Evolutionary conservation across 2,329 filamentous ascomycete species (phyloP).

Genomic region (Pyricularia pennisetigena): DNA sequence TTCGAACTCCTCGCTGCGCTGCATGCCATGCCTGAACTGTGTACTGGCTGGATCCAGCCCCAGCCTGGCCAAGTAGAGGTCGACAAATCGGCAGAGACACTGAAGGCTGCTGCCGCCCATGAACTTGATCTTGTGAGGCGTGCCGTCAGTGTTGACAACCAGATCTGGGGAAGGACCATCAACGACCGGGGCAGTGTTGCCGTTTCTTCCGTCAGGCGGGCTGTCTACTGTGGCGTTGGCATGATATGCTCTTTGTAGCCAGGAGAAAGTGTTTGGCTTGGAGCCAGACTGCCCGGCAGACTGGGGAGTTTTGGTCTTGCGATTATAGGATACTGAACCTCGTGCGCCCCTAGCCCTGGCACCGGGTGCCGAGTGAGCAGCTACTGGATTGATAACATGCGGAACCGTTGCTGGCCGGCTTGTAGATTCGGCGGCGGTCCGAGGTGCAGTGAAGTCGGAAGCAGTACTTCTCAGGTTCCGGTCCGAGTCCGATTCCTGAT

Average conservation of each 20-base stretch:
- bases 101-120: slow-evolving; percentile 15
- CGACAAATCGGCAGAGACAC: slow-evolving; percentile 14
- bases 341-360: not conserved
- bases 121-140: slow-evolving; percentile 10
- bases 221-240: not conserved
- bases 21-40: not conserved
- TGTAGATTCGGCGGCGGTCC: not conserved
- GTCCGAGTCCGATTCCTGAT: not conserved
- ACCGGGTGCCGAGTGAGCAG: too few relatives aligned
- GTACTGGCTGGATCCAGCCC: not conserved
- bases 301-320: not conserved
- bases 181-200: not conserved
- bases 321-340: not conserved
- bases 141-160: slow-evolving; percentile 15
- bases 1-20: not conserved
- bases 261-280: not conserved
- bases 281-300: not conserved
- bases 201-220: not conserved
- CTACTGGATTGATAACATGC: not conserved
- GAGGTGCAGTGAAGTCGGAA: not conserved
- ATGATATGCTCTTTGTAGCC: not conserved
- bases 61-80: slow-evolving; percentile 11
- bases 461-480: not conserved
- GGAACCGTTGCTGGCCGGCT: not conserved
- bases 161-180: slow-evolving; percentile 9